Percentiles rank a stretch among this genome's conserved stretches.
phyloP scores from a whole-genome alignment of 768 basidiomycete genomes.

The Agrocybe praecox region DNA sequence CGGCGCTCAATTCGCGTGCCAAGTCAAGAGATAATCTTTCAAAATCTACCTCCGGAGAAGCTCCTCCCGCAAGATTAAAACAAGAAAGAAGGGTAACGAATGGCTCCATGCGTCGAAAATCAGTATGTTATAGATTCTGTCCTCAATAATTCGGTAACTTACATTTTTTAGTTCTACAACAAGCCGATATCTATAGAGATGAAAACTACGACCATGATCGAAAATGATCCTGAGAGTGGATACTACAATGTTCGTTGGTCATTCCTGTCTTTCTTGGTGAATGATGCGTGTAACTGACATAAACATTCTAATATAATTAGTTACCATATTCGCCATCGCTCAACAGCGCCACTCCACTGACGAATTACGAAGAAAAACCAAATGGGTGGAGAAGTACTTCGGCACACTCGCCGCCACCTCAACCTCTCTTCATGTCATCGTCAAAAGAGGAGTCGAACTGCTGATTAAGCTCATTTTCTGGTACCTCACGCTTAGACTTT shows the following conservation, averaged over 20 bases:
- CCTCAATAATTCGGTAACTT: not conserved
- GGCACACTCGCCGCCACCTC: not conserved
- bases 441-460: not conserved
- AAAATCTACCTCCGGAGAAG: not conserved
- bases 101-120: not conserved
- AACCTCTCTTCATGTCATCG: not conserved
- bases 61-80: not conserved
- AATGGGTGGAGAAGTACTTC: not conserved
- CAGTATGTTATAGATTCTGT: not conserved
- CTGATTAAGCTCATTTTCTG: too few species aligned
- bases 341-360: not conserved
- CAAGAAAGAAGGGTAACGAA: not conserved
- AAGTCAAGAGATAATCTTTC: not conserved
- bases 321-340: not conserved
- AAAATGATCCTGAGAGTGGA: not conserved
- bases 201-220: not conserved
- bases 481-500: too few species aligned
- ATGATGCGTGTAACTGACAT: too few species aligned
- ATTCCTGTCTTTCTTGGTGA: not conserved
- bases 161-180: not conserved
- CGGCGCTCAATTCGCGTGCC: not conserved
- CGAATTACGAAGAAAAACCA: not conserved
- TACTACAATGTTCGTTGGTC: not conserved
- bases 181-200: not conserved
- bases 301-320: not conserved